These are phyloP conservation scores for Lipomyces starkeyi DNA, from an alignment of 805 yeast genomes.

Conservation along the genomic window DNA sequence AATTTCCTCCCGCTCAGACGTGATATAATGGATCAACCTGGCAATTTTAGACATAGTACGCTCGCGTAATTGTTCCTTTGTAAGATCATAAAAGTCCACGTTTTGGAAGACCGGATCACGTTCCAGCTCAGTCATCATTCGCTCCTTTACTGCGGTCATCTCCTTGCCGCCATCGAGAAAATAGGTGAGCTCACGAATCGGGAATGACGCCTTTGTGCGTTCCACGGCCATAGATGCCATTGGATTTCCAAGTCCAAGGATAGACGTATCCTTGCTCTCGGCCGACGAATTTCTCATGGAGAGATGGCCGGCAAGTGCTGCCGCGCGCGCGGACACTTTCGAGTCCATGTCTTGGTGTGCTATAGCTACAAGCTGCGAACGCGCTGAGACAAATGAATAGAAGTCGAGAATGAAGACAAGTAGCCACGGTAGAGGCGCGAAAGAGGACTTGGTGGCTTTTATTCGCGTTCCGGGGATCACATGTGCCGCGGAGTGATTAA, in stretches of 20 bases:
- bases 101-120: slow-evolving; percentile 60
- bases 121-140: slow-evolving; percentile 54
- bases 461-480: not conserved
- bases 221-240: slow-evolving; percentile 47
- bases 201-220: slow-evolving; percentile 49
- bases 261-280: slow-evolving; percentile 22
- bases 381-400: not conserved
- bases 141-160: slow-evolving; percentile 49
- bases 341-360: not conserved
- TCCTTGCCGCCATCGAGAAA: slow-evolving; percentile 53
- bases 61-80: slow-evolving; percentile 52
- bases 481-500: not conserved
- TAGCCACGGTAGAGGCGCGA: not conserved
- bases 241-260: slow-evolving; percentile 34
- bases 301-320: slow-evolving; percentile 17
- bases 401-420: not conserved
- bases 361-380: not conserved
- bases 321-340: slow-evolving; percentile 8
- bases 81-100: slow-evolving; percentile 55
- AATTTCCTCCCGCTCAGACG: slow-evolving; percentile 43
- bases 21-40: slow-evolving; percentile 37
- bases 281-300: not conserved
- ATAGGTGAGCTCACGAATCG: slow-evolving; percentile 49
- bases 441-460: not conserved
- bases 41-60: slow-evolving; percentile 47